Percentiles rank a stretch among this genome's conserved stretches.
Conservation (phyloP, 352 stramenopile species). For the Thraustochytrium sp. region DNA sequence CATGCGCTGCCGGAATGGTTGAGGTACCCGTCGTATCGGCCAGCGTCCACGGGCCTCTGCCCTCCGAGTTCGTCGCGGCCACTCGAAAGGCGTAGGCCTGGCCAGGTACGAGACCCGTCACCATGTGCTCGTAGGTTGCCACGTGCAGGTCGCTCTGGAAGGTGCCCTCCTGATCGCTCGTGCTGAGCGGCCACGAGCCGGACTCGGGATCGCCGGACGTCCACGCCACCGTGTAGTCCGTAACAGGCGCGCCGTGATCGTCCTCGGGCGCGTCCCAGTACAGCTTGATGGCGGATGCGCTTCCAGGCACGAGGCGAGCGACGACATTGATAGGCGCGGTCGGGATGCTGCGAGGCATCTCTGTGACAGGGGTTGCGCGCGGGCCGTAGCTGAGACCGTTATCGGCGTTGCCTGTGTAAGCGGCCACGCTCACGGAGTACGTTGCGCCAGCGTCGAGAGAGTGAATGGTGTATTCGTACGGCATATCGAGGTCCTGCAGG, state of each 20-base stretch:
- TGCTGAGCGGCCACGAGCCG: not conserved
- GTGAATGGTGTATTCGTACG: slow-evolving; percentile 53
- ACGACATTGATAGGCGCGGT: slow-evolving; percentile 63
- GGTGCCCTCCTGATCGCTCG: not conserved
- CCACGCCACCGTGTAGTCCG: not conserved
- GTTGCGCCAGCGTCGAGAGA: slow-evolving; percentile 51
- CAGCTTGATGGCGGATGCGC: slow-evolving; percentile 60
- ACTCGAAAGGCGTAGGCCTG: slow-evolving; percentile 78
- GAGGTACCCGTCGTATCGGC: not conserved
- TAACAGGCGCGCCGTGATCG: slow-evolving; percentile 55
- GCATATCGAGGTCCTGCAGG: not conserved
- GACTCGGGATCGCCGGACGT: not conserved
- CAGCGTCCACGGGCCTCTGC: not conserved
- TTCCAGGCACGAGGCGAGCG: slow-evolving; percentile 67
- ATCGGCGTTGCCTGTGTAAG: slow-evolving; percentile 52
- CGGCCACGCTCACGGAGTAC: slow-evolving; percentile 58
- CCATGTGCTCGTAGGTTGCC: slow-evolving; percentile 49
- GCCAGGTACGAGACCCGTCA: slow-evolving; percentile 64
- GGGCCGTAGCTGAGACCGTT: slow-evolving; percentile 50
- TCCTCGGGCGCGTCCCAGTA: slow-evolving; percentile 73
- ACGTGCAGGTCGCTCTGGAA: slow-evolving; percentile 20
- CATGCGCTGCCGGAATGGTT: not conserved
- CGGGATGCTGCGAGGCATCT: slow-evolving; percentile 81
- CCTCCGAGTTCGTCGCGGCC: slow-evolving; percentile 66
- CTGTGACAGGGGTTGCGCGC: slow-evolving; percentile 48